phyloP scores from a whole-genome alignment of 192 early-diverging fungal genomes.

The Phycomyces blakesleeanus region DNA sequence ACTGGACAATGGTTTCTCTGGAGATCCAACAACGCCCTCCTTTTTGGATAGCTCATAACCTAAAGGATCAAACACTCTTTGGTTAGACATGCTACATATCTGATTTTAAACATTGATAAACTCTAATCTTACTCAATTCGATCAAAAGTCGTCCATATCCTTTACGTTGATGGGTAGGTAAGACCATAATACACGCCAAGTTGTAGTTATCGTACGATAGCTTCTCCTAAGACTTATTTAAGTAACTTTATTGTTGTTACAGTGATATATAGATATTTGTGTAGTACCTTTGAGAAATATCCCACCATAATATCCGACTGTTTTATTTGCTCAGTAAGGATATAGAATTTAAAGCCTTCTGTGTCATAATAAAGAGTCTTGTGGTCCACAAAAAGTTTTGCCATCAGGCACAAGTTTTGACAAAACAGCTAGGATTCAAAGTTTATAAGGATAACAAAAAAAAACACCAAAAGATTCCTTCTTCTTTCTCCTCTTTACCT shows the following conservation, averaged over 20 bases:
- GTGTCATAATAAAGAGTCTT: constrained; percentile 96
- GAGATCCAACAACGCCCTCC: constrained; percentile 71
- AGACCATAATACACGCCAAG: constrained; percentile 83
- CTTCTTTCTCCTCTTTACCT: constrained; percentile 46
- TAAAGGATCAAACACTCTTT: constrained; percentile 19
- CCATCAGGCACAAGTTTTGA: constrained; percentile 90
- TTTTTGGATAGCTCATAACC: constrained; percentile 78
- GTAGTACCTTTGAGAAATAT: constrained; percentile 89
- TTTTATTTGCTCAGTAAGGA: constrained; percentile 61
- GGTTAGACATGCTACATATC: not conserved
- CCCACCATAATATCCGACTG: constrained; percentile 74
- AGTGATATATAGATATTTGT: not conserved
- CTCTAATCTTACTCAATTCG: constrained; percentile 74
- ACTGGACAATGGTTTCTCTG: constrained; percentile 85
- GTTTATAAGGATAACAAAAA: not conserved
- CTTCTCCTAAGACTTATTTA: constrained; percentile 73
- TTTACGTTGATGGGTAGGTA: constrained; percentile 84
- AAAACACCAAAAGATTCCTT: too few relatives aligned
- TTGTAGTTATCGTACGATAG: constrained; percentile 80
- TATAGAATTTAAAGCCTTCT: constrained; percentile 91
- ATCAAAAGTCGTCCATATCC: constrained; percentile 86
- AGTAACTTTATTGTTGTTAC: not conserved
- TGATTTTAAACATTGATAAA: too few relatives aligned
- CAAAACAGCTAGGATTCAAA: constrained; percentile 70
- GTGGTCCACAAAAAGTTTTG: constrained; percentile 95